Conservation (phyloP, 805 yeast species). For the Trichomonascus vanleenenianus region DNA sequence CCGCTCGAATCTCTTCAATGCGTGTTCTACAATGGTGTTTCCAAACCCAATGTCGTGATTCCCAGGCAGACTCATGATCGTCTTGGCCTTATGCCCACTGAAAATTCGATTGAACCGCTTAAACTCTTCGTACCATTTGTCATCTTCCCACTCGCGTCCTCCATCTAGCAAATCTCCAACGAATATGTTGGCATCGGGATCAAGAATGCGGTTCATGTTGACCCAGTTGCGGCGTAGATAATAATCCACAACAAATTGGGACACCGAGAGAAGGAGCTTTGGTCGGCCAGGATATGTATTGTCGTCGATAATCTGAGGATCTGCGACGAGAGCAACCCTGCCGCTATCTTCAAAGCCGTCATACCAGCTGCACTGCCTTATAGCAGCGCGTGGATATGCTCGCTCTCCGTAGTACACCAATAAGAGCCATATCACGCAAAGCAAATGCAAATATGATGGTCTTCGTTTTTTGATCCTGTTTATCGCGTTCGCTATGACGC, state of each 20-base stretch:
- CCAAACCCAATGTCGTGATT: conserved; percentile 97
- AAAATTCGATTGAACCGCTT: conserved; percentile 61
- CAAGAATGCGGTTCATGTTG: conserved; percentile 45
- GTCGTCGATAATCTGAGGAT: conserved; percentile 88
- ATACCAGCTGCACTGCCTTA: conserved; percentile 52
- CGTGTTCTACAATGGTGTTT: conserved; percentile 51
- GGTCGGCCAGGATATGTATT: conserved; percentile 78
- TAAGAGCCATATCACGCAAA: conserved; percentile 34
- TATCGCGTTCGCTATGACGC: neutral
- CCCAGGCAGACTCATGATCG: conserved; percentile 60
- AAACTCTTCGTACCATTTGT: conserved; percentile 62
- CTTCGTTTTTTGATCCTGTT: neutral
- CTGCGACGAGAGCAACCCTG: conserved; percentile 62
- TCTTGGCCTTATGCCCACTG: conserved; percentile 44
- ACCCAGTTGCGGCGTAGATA: conserved; percentile 73
- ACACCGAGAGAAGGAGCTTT: conserved; percentile 40
- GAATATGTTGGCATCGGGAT: conserved; percentile 71
- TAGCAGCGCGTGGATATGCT: conserved; percentile 37
- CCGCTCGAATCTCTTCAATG: conserved; percentile 55
- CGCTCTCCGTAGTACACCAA: conserved; percentile 49
- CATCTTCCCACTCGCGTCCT: conserved; percentile 78
- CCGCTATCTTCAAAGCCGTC: conserved; percentile 8
- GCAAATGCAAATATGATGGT: conserved; percentile 11
- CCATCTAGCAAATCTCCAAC: conserved; percentile 94
- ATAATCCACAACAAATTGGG: conserved; percentile 63